These are phyloP conservation scores for Cutaneotrichosporon sp. DNA, from an alignment of 1,284 basidiomycete species.

Conservation along the genomic window DNA sequence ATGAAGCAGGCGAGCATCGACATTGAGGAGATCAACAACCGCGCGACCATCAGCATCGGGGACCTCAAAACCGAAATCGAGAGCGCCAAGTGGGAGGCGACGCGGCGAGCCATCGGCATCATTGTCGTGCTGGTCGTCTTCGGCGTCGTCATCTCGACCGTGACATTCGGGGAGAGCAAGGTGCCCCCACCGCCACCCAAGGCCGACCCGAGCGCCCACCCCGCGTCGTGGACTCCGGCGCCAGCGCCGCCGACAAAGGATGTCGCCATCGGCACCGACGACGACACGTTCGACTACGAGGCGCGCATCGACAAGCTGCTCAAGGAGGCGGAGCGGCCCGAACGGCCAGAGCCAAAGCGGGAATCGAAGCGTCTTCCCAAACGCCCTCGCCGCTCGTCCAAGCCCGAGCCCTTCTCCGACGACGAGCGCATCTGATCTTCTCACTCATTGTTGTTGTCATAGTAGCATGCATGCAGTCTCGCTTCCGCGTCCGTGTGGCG, in stretches of 20 bases:
- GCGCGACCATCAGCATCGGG: conserved; percentile 78
- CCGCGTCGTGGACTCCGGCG: conserved; percentile 9
- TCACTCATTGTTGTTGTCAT: conserved; percentile 8
- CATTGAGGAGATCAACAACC: conserved; percentile 88
- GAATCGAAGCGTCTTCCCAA: not conserved
- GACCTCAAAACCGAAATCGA: conserved; percentile 85
- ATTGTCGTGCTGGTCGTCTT: conserved; percentile 33
- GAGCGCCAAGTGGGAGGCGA: conserved; percentile 88
- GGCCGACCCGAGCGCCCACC: conserved; percentile 18
- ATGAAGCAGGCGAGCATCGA: conserved; percentile 81
- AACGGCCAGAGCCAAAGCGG: conserved; percentile 12
- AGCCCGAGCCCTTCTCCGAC: conserved; percentile 9
- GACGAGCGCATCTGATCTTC: conserved; percentile 17
- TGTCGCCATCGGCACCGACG: conserved; percentile 43
- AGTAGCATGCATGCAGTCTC: conserved; percentile 4
- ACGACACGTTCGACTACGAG: conserved; percentile 39
- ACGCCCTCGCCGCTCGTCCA: conserved; percentile 6
- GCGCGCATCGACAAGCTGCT: conserved; percentile 29
- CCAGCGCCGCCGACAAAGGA: conserved; percentile 39
- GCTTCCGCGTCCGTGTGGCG: no score
- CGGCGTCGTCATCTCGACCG: conserved; percentile 21
- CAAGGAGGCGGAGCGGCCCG: conserved; percentile 11
- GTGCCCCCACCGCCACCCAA: conserved; percentile 3
- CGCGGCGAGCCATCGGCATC: conserved; percentile 70
- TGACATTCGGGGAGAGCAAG: conserved; percentile 14